Evolutionary conservation across 352 stramenopile genomes (phyloP), one percentile per base, ranked within the genome.

Genomic region (Globisporangium barbulae): DNA sequence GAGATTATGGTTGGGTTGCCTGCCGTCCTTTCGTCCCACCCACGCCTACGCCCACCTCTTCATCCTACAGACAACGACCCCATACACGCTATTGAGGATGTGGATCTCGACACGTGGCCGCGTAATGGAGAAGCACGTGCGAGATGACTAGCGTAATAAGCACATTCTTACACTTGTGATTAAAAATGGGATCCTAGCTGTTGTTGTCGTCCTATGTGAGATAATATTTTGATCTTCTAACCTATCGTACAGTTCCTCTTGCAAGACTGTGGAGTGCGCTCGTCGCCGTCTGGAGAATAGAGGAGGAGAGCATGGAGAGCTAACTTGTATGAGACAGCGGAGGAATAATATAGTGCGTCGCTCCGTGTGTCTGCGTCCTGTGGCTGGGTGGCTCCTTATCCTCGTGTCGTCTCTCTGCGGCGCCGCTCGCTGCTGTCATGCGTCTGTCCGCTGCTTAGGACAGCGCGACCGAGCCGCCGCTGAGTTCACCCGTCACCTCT

Each of bases 161-260:
- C 50, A 57, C 50, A 57, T 58, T 45, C 31, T 58, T 58, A 58
- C 31, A 58, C 17, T 17, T 58, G 52, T 45, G 52, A 58, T 58
- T 58, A 58, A 58, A 58, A 45, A 44, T 45, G 30, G 52, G 21
- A 30, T 21, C 31, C 52, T 58, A 45, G 52, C 52, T 58, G 31
- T 42, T 30, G 19, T 28, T 55, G 49, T 64, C 50, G 49, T 64
- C 50, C 50, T 64, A 57, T 63, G 42, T 60, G 61, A 55, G 60
- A 62, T 61, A 63, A 63, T 63, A 63, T 52, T 76, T 64, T 61
- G 65, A 52, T 82, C 74, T 82, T 82, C 74, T 82, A 82, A 78
- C 74, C 70, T 82, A 82, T 79, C 65, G 74, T 82, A 82, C 74
- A 82, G 70, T 71, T 77, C 64, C 75, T 77, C 68, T 66, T 42